Conservation (phyloP, 176 grass and related monocot genomes). For the Tillandsia leiboldiana region DNA sequence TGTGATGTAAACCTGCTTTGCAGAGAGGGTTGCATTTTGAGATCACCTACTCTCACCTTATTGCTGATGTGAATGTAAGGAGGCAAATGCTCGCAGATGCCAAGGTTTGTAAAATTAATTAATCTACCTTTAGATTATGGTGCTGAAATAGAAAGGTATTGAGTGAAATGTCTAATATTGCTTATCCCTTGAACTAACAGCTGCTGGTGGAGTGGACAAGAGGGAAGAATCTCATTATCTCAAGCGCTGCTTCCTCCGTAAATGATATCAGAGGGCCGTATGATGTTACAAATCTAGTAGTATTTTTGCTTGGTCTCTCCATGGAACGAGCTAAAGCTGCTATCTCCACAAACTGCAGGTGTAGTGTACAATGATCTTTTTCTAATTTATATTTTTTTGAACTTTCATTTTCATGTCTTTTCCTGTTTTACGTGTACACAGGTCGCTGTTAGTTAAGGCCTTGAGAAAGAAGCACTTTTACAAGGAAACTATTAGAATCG, state of each 20-base stretch:
- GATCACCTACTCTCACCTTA: slow-evolving; percentile 65
- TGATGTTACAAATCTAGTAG: slow-evolving; percentile 57
- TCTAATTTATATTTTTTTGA: slow-evolving; percentile 1
- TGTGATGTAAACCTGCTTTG: background rate
- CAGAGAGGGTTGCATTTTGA: slow-evolving; percentile 66
- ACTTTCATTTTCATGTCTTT: slow-evolving; percentile 6
- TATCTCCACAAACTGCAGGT: slow-evolving; percentile 67
- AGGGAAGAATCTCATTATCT: slow-evolving; percentile 82
- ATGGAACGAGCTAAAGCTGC: slow-evolving; percentile 60
- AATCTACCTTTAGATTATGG: background rate
- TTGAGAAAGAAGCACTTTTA: slow-evolving; percentile 85
- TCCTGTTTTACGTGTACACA: slow-evolving; percentile 14
- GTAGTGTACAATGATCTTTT: slow-evolving; percentile 3
- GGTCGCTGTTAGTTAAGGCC: slow-evolving; percentile 47
- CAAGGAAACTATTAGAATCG: slow-evolving; percentile 70
- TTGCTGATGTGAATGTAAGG: slow-evolving; percentile 40
- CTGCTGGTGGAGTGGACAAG: slow-evolving; percentile 65
- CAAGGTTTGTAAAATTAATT: slow-evolving; percentile 29
- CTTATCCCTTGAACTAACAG: slow-evolving; percentile 25
- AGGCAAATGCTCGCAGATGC: slow-evolving; percentile 44
- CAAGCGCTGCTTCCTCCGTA: slow-evolving; percentile 56
- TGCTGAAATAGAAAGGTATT: background rate
- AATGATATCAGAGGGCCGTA: slow-evolving; percentile 68
- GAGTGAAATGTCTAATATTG: slow-evolving; percentile 5
- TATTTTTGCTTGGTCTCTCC: slow-evolving; percentile 66